phyloP scores from a whole-genome alignment of 805 yeast species.

The Candida dendrica region DNA sequence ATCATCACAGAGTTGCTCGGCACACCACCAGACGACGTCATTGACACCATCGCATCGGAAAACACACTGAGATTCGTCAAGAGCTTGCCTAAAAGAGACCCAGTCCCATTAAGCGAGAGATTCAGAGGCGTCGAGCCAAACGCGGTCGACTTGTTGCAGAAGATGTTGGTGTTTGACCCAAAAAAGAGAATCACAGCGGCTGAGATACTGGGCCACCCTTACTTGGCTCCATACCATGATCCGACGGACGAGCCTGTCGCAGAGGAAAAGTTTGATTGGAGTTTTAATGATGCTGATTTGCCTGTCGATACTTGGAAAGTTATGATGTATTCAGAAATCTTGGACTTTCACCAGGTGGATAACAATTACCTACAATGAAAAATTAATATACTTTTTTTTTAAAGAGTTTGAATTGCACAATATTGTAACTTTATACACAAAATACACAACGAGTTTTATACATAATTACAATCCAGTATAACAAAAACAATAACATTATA shows the following conservation, averaged over 20 bases:
- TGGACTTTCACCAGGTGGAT: conserved; percentile 85
- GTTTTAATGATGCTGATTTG: conserved; percentile 93
- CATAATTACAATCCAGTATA: too few relatives aligned
- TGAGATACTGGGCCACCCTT: conserved; percentile 83
- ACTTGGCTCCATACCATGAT: conserved; percentile 92
- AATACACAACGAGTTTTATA: too few relatives aligned
- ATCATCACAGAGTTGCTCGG: conserved; percentile 95
- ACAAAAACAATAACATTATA: too few relatives aligned
- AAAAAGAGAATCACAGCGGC: conserved; percentile 90
- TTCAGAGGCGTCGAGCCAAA: conserved; percentile 75
- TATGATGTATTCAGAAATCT: conserved; percentile 96
- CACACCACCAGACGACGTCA: conserved; percentile 93
- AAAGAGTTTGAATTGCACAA: too few relatives aligned
- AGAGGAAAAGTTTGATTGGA: conserved; percentile 92
- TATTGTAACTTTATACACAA: too few relatives aligned
- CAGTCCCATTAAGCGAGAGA: conserved; percentile 79
- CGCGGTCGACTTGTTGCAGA: conserved; percentile 80
- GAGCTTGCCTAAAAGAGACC: conserved; percentile 86
- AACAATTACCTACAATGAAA: conserved; percentile 5
- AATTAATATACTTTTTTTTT: not conserved
- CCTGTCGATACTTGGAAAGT: conserved; percentile 98
- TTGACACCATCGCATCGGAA: conserved; percentile 92
- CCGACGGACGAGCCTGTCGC: conserved; percentile 97
- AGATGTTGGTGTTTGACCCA: conserved; percentile 93
- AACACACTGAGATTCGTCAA: conserved; percentile 91